phyloP scores from a whole-genome alignment of 1,139 yeast genomes.

The Nakaseomyces kungkrabaensis region DNA sequence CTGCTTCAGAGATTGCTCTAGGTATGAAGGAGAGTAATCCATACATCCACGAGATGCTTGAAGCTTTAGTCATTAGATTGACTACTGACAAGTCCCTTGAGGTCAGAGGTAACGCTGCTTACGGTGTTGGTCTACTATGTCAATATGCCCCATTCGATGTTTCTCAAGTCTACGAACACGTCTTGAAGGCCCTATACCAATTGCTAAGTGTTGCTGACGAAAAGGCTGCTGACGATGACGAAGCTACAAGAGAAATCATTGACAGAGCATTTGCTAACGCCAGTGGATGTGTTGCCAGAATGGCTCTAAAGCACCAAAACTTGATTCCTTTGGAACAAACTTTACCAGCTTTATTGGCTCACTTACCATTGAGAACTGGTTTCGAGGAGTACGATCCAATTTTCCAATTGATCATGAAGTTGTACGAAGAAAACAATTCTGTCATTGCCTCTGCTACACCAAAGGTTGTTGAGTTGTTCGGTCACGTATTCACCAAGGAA shows the following conservation, averaged over 20 bases:
- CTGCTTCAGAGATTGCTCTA: conserved; percentile 77
- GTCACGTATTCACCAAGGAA: conserved; percentile 63
- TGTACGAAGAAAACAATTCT: conserved; percentile 56
- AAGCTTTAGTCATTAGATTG: conserved; percentile 58
- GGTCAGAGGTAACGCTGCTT: conserved; percentile 92
- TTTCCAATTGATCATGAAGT: conserved; percentile 62
- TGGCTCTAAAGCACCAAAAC: conserved; percentile 64
- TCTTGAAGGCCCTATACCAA: conserved; percentile 69
- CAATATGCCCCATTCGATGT: conserved; percentile 52
- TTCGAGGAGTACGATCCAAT: conserved; percentile 90
- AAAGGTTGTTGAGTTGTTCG: conserved; percentile 56
- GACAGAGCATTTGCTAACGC: conserved; percentile 88
- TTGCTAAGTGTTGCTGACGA: conserved; percentile 70
- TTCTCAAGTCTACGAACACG: conserved; percentile 52
- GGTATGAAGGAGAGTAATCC: conserved; percentile 66
- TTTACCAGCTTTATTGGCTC: conserved; percentile 62
- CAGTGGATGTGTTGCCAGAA: conserved; percentile 93
- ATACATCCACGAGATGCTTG: conserved; percentile 58
- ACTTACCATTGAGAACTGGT: conserved; percentile 81
- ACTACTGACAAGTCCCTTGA: conserved; percentile 73
- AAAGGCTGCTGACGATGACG: conserved; percentile 57
- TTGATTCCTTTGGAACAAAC: conserved; percentile 76
- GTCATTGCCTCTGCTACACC: conserved; percentile 51
- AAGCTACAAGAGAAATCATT: conserved; percentile 69
- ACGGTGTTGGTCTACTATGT: conserved; percentile 81